A percentile compares a stretch with the other conserved stretches of the same genome.
phyloP scores from a whole-genome alignment of 805 yeast species.

The fission yeast (Schizosaccharomyces pombe) region DNA sequence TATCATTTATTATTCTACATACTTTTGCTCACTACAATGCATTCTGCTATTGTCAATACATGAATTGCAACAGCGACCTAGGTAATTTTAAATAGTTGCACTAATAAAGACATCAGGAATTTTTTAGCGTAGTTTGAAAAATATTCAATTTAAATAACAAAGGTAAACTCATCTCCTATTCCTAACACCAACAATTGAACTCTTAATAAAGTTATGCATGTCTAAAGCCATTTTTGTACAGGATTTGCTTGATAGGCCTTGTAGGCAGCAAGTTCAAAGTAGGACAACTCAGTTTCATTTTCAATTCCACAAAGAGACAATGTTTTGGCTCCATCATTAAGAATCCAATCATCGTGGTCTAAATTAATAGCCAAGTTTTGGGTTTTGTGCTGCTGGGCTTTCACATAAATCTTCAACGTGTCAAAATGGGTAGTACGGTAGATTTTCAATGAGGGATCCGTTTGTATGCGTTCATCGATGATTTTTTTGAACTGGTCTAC shows the following conservation, averaged over 20 bases:
- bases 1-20: too few species aligned
- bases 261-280: slow-evolving; percentile 51
- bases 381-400: slow-evolving; percentile 86
- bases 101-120: too few species aligned
- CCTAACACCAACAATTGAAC: too few species aligned
- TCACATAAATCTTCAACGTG: slow-evolving; percentile 56
- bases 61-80: too few species aligned
- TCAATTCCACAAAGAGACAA: slow-evolving; percentile 30
- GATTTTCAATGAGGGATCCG: neutral
- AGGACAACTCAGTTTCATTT: slow-evolving; percentile 78
- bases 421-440: neutral
- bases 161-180: too few species aligned
- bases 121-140: too few species aligned
- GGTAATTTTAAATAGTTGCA: too few species aligned
- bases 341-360: slow-evolving; percentile 59
- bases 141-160: too few species aligned
- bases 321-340: slow-evolving; percentile 22
- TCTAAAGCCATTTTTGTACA: slow-evolving; percentile 58
- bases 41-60: too few species aligned
- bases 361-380: slow-evolving; percentile 78
- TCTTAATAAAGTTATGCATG: too few species aligned
- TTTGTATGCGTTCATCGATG: slow-evolving; percentile 16
- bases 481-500: slow-evolving; percentile 37
- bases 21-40: too few species aligned
- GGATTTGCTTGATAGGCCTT: slow-evolving; percentile 54